Evolutionary conservation across 116 monocot genomes (phyloP).

Genomic region (Iris pallida): DNA sequence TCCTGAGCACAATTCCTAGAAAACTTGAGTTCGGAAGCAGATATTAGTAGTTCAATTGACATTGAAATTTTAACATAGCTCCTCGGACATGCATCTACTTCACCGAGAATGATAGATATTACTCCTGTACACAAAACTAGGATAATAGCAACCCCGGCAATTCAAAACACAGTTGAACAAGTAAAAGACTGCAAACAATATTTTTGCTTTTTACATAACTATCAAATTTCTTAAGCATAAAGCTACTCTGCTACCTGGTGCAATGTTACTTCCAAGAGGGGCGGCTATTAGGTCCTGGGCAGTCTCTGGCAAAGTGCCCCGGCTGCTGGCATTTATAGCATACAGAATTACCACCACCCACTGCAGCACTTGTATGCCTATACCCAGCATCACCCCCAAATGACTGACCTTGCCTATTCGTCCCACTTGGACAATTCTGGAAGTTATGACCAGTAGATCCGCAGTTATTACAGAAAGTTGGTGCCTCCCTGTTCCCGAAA

Average conservation of each 20-base stretch:
- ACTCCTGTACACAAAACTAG: too few relatives aligned
- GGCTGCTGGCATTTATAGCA: constrained; percentile 49
- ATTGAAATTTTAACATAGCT: too few relatives aligned
- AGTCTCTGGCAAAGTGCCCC: constrained; percentile 52
- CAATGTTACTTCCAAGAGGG: constrained; percentile 8
- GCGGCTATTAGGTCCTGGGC: constrained; percentile 20
- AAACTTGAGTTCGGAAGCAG: too few relatives aligned
- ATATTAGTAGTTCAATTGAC: too few relatives aligned
- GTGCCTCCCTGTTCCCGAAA: constrained; percentile 17
- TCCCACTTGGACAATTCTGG: constrained; percentile 29
- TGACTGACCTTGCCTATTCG: constrained; percentile 23
- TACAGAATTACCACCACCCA: constrained; percentile 6
- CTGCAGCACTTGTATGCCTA: constrained; percentile 4
- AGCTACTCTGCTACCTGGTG: neutral
- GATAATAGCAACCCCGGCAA: too few relatives aligned
- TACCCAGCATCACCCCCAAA: constrained; percentile 7
- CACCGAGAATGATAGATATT: too few relatives aligned
- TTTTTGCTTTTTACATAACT: too few relatives aligned
- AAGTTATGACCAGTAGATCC: constrained; percentile 25
- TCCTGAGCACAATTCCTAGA: too few relatives aligned
- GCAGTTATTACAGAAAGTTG: constrained; percentile 26
- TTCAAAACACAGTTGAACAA: too few relatives aligned
- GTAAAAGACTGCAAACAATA: too few relatives aligned
- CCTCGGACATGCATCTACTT: too few relatives aligned
- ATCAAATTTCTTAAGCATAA: too few relatives aligned